phyloP scores from a whole-genome alignment of 176 grass and related monocot genomes.

The Oryza glaberrima region DNA sequence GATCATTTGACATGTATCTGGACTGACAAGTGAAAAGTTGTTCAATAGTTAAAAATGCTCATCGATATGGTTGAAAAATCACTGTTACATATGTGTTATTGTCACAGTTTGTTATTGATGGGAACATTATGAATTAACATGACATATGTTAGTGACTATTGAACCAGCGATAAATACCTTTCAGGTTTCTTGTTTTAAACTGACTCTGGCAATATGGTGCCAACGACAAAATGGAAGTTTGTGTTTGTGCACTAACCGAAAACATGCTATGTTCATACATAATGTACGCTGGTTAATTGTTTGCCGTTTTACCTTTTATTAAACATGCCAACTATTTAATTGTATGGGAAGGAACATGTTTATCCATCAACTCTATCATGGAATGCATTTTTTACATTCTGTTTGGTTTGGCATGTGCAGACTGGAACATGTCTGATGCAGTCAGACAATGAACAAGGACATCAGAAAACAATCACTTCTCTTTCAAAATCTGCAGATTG shows the following conservation, averaged over 20 bases:
- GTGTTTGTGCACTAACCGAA: too few relatives aligned
- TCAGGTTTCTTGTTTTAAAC: too few relatives aligned
- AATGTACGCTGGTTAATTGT: background rate
- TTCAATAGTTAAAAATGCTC: background rate
- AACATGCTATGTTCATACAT: too few relatives aligned
- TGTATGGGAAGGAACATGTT: background rate
- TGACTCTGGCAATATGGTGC: too few relatives aligned
- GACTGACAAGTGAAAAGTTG: background rate
- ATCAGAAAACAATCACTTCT: constrained; percentile 72
- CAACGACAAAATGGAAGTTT: too few relatives aligned
- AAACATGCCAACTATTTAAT: background rate
- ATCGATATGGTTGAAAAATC: background rate
- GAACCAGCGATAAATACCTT: too few relatives aligned
- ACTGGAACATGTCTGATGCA: constrained; percentile 78
- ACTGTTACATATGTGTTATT: background rate
- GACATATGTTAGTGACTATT: background rate
- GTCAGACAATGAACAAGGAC: constrained; percentile 73
- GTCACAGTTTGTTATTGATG: too few relatives aligned
- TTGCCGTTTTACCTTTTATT: background rate
- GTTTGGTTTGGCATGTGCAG: constrained; percentile 37
- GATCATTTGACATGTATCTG: background rate
- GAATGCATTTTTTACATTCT: constrained; percentile 23
- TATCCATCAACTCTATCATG: background rate
- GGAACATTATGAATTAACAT: background rate
- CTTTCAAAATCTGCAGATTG: constrained; percentile 74